phyloP scores from a whole-genome alignment of 257 asterid genomes.

The Plantago ovata region DNA sequence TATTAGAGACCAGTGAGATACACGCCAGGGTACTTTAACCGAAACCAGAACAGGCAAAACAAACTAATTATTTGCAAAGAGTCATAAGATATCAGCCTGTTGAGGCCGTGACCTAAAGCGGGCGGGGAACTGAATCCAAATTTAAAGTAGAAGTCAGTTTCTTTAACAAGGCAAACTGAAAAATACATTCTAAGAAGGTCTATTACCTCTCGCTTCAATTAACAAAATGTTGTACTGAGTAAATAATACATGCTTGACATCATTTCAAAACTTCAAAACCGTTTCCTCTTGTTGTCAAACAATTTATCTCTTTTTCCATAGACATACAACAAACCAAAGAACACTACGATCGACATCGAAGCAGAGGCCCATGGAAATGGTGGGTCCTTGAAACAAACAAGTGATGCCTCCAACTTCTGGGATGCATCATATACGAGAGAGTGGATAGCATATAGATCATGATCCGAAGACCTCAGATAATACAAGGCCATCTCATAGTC shows the following conservation, averaged over 20 bases:
- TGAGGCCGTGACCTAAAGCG: conserved; percentile 1
- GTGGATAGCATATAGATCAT: conserved; percentile 76
- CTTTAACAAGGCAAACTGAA: conserved; percentile 24
- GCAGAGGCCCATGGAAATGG: conserved; percentile 84
- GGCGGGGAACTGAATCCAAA: conserved; percentile 12
- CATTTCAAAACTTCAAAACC: conserved; percentile 50
- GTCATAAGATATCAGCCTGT: conserved; percentile 11
- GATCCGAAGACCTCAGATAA: conserved; percentile 75
- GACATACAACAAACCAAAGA: conserved; percentile 46
- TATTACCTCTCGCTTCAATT: conserved; percentile 28
- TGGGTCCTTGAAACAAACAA: conserved; percentile 84
- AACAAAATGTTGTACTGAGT: conserved; percentile 28
- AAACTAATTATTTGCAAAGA: conserved; percentile 3
- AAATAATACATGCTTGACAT: conserved; percentile 25
- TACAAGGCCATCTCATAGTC: conserved; percentile 81
- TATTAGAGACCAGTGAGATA: neutral
- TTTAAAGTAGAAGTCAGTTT: conserved; percentile 23
- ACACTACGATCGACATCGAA: conserved; percentile 44
- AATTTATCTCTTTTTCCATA: conserved; percentile 62
- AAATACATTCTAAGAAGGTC: conserved; percentile 33
- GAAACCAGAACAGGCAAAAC: conserved; percentile 3
- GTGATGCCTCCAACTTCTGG: conserved; percentile 81
- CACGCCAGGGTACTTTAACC: neutral
- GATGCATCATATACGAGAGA: conserved; percentile 70
- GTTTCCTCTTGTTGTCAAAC: conserved; percentile 89